Conservation (phyloP, 805 yeast species). For the Komagataella populi region DNA sequence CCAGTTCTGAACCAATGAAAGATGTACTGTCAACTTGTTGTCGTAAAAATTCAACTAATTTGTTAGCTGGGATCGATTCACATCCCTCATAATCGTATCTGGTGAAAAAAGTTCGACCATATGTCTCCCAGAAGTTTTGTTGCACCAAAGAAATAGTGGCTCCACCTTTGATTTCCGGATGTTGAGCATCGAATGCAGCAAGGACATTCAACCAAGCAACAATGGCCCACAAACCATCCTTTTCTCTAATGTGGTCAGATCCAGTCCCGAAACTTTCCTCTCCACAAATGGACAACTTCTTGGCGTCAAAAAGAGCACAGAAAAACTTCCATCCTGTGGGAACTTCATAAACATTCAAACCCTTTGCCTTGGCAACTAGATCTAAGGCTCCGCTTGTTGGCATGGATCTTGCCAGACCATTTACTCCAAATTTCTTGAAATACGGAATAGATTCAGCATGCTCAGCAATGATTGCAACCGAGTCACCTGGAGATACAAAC, state of each 20-base stretch:
- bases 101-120: slow-evolving; percentile 95
- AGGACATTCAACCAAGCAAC: slow-evolving; percentile 93
- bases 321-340: slow-evolving; percentile 99
- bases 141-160: slow-evolving; percentile 74
- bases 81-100: slow-evolving; percentile 90
- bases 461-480: slow-evolving; percentile 95
- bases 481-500: slow-evolving; percentile 96
- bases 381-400: slow-evolving; percentile 95
- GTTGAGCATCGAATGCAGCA: slow-evolving; percentile 57
- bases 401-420: slow-evolving; percentile 94
- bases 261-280: slow-evolving; percentile 98
- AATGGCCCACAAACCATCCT: slow-evolving; percentile 97
- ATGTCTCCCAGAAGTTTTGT: slow-evolving; percentile 74
- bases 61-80: slow-evolving; percentile 56
- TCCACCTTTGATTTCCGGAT: slow-evolving; percentile 34
- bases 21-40: slow-evolving; percentile 19
- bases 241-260: slow-evolving; percentile 92
- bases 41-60: slow-evolving; percentile 44
- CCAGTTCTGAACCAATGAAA: slow-evolving; percentile 39
- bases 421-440: slow-evolving; percentile 70
- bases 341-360: slow-evolving; percentile 74
- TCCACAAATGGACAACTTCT: slow-evolving; percentile 91
- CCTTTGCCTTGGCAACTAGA: slow-evolving; percentile 70
- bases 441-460: slow-evolving; percentile 86
- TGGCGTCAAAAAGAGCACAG: slow-evolving; percentile 89